These are phyloP conservation scores for Colletotrichum gigasporum DNA, from an alignment of 2,329 filamentous ascomycete species.

Conservation along the genomic window DNA sequence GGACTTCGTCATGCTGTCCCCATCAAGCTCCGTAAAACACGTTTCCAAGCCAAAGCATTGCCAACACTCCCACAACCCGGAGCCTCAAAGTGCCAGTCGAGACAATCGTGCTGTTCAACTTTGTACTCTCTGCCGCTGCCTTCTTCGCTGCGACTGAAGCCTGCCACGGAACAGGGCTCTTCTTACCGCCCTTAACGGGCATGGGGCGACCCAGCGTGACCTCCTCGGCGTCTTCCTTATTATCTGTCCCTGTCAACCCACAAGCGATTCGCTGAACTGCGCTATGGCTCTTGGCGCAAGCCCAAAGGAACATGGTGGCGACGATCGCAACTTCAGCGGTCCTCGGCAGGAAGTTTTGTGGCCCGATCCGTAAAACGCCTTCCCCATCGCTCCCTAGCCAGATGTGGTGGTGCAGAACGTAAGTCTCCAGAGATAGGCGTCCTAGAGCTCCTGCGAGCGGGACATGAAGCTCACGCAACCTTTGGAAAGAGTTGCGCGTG, in stretches of 20 bases:
- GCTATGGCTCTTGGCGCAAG: slow-evolving; percentile 15
- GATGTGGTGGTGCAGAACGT: slow-evolving; percentile 65
- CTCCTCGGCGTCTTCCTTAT: neutral
- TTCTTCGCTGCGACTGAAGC: slow-evolving; percentile 1
- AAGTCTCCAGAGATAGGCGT: slow-evolving; percentile 61
- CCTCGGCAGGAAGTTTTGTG: slow-evolving; percentile 8
- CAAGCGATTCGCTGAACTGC: slow-evolving; percentile 12
- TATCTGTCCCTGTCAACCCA: slow-evolving; percentile 6
- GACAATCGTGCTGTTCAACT: neutral
- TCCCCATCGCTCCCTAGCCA: slow-evolving; percentile 65
- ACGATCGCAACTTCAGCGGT: slow-evolving; percentile 35
- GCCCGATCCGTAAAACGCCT: slow-evolving; percentile 50
- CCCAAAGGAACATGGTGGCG: slow-evolving; percentile 36
- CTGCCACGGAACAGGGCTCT: slow-evolving; percentile 19
- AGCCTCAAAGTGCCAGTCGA: neutral
- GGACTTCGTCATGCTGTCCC: neutral
- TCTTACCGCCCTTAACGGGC: slow-evolving; percentile 21
- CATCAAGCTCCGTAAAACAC: slow-evolving; percentile 24
- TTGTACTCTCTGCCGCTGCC: neutral
- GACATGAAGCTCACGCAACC: slow-evolving; percentile 54
- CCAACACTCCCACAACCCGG: slow-evolving; percentile 17
- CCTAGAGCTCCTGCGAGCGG: slow-evolving; percentile 60
- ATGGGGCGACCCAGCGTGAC: neutral
- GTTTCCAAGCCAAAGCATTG: slow-evolving; percentile 29
- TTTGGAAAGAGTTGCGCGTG: slow-evolving; percentile 55